Conservation (phyloP, 75 land plant species). For the Pinus tabuliformis region DNA sequence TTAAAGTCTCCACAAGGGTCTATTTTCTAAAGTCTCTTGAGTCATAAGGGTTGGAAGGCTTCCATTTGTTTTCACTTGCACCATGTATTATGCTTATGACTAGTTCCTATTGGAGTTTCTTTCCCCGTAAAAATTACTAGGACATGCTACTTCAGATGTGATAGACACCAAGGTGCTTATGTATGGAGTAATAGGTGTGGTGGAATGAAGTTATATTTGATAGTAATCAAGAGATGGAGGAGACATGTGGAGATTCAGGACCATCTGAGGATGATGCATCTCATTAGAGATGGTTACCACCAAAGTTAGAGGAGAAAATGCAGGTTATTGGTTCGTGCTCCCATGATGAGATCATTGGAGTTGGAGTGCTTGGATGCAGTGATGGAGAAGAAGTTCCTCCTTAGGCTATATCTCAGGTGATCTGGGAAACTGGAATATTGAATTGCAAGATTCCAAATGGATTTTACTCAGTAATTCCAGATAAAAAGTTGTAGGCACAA, state of each 20-base stretch:
- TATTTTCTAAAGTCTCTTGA: no score
- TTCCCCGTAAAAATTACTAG: no score
- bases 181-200: conserved; percentile 22
- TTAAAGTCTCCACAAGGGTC: no score
- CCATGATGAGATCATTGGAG: conserved; percentile 29
- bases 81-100: no score
- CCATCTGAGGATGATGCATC: conserved; percentile 36
- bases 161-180: conserved; percentile 11
- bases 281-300: conserved; percentile 20
- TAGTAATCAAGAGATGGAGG: conserved; percentile 42
- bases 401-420: conserved; percentile 67
- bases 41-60: no score
- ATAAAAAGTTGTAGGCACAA: no score
- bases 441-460: conserved; percentile 74
- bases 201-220: conserved; percentile 34
- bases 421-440: conserved; percentile 77
- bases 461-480: no score
- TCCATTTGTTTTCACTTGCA: no score
- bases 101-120: no score
- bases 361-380: conserved; percentile 22
- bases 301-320: conserved; percentile 45
- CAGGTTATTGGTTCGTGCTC: conserved; percentile 47
- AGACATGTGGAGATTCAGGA: conserved; percentile 36
- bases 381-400: conserved; percentile 42
- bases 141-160: no score